These are phyloP conservation scores for Lasiodiplodia theobromae DNA, from an alignment of 2,329 filamentous ascomycete species.

Conservation along the genomic window DNA sequence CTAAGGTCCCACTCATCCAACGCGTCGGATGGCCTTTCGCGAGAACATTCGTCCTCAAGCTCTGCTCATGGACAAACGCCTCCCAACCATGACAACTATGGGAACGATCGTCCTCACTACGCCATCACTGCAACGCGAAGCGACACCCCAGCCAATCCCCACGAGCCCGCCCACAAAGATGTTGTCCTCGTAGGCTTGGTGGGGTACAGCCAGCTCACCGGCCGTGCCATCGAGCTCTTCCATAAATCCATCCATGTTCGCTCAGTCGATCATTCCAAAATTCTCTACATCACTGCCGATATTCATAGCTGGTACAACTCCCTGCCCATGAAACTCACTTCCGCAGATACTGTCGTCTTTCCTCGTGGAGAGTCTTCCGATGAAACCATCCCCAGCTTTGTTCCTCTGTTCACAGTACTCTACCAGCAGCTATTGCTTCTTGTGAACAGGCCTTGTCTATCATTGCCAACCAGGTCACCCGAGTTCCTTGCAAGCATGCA, in stretches of 20 bases:
- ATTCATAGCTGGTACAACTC: conserved; percentile 29
- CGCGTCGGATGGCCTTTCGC: background rate
- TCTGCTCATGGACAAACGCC: background rate
- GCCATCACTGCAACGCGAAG: background rate
- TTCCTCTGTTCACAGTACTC: conserved; percentile 28
- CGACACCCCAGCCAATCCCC: background rate
- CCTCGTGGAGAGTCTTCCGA: conserved; percentile 12
- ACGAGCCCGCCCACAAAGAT: conserved; percentile 19
- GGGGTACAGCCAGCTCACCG: conserved; percentile 28
- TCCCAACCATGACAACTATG: background rate
- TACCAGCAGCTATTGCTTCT: conserved; percentile 28
- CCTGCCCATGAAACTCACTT: conserved; percentile 18
- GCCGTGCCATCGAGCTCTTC: conserved; percentile 28
- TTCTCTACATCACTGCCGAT: conserved; percentile 26
- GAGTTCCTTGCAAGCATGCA: conserved; percentile 29
- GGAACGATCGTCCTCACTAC: background rate
- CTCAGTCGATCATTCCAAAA: conserved; percentile 29
- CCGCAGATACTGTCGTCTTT: background rate
- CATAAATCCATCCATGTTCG: conserved; percentile 30
- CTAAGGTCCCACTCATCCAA: conserved; percentile 30
- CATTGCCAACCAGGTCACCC: conserved; percentile 12
- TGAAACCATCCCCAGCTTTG: conserved; percentile 19
- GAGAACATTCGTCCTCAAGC: background rate
- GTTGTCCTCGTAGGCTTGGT: conserved; percentile 23
- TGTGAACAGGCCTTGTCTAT: conserved; percentile 28